These are phyloP conservation scores for Isoetes taiwanensis DNA, from an alignment of 75 land plant species.

Conservation along the genomic window DNA sequence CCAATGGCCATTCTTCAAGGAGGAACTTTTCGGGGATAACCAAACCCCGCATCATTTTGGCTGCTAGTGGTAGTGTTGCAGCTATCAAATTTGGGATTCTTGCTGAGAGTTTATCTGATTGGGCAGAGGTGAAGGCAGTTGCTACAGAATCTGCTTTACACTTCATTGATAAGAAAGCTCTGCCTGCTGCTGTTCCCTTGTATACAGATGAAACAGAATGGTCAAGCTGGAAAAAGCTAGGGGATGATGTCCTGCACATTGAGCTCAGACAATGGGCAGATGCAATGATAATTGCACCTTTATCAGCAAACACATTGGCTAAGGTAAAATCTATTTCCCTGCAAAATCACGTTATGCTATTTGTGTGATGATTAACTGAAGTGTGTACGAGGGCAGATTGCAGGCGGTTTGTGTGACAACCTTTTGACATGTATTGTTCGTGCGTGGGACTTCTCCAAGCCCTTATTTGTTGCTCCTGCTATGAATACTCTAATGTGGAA, in stretches of 20 bases:
- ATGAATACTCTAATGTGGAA: constrained; percentile 97
- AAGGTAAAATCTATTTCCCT: constrained; percentile 52
- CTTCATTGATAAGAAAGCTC: constrained; percentile 48
- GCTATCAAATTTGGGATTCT: constrained; percentile 80
- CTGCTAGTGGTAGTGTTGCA: constrained; percentile 95
- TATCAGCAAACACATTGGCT: constrained; percentile 89
- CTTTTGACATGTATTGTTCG: constrained; percentile 78
- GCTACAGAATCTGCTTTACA: constrained; percentile 71
- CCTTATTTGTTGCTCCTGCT: constrained; percentile 76
- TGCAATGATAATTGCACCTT: constrained; percentile 80
- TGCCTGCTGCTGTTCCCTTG: constrained; percentile 51
- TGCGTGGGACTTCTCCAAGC: constrained; percentile 91
- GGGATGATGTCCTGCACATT: constrained; percentile 80
- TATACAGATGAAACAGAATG: constrained; percentile 94
- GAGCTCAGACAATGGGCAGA: constrained; percentile 93
- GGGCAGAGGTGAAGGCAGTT: constrained; percentile 89
- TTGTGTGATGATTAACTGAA: too few relatives aligned
- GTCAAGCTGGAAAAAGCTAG: constrained; percentile 77
- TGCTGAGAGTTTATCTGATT: constrained; percentile 62
- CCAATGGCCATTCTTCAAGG: too few relatives aligned
- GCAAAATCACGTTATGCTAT: too few relatives aligned
- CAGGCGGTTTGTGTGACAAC: constrained; percentile 85
- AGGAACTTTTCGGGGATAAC: neutral
- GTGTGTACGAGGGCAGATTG: too few relatives aligned
- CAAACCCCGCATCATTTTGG: constrained; percentile 67